Percentiles rank a stretch among this genome's conserved stretches.
These are phyloP conservation scores for Mediolabrus comicus DNA, from an alignment of 108 stramenopile species.

Conservation along the genomic window DNA sequence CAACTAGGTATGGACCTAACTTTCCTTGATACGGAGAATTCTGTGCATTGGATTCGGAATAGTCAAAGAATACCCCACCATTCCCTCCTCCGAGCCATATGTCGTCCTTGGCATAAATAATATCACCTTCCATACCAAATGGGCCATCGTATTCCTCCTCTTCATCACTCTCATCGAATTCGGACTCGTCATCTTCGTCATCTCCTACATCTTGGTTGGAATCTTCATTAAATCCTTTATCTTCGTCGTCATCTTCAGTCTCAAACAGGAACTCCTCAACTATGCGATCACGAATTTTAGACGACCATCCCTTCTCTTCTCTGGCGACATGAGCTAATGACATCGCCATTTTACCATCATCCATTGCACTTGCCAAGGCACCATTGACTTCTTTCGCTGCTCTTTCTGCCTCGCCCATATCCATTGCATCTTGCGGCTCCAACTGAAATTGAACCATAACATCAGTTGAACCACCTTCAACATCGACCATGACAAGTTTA, in stretches of 20 bases:
- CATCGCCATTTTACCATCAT: slow-evolving; percentile 72
- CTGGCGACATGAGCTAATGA: slow-evolving; percentile 62
- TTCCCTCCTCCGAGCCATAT: slow-evolving; percentile 72
- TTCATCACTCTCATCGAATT: slow-evolving; percentile 4
- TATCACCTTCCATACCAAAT: slow-evolving; percentile 60
- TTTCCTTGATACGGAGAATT: slow-evolving; percentile 65
- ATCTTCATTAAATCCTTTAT: slow-evolving; percentile 13
- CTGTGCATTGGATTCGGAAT: slow-evolving; percentile 49
- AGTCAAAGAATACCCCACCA: slow-evolving; percentile 70
- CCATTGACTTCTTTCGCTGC: slow-evolving; percentile 58
- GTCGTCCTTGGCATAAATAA: slow-evolving; percentile 57
- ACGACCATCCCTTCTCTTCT: slow-evolving; percentile 67
- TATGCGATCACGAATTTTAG: slow-evolving; percentile 60
- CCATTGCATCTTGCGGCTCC: slow-evolving; percentile 39
- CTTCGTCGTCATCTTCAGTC: slow-evolving; percentile 63
- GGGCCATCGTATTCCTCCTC: slow-evolving; percentile 54
- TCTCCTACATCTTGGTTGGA: slow-evolving; percentile 15
- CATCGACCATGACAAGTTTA: slow-evolving; percentile 53
- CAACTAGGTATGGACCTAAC: slow-evolving; percentile 70
- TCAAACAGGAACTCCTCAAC: slow-evolving; percentile 83
- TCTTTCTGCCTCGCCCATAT: slow-evolving; percentile 43
- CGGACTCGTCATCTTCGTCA: slow-evolving; percentile 15
- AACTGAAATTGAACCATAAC: slow-evolving; percentile 63
- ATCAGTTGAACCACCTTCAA: slow-evolving; percentile 58
- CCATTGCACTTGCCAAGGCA: slow-evolving; percentile 67